Conservation (phyloP, 805 yeast species). For the Yarrowia bubula region DNA sequence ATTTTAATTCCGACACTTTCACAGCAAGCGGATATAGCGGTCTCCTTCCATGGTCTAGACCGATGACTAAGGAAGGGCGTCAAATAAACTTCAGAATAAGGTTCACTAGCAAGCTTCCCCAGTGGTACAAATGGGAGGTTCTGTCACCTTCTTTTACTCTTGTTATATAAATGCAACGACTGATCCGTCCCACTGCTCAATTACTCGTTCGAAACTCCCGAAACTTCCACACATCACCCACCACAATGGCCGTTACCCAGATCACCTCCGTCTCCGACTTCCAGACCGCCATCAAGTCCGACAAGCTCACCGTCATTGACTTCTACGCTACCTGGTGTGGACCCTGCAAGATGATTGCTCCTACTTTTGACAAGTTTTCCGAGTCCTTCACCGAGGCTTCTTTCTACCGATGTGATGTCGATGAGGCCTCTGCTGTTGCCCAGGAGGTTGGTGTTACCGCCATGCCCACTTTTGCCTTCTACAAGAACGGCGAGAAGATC, state of each 20-base stretch:
- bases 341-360: conserved; percentile 97
- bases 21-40: conserved; percentile 14
- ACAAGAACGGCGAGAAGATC: conserved; percentile 79
- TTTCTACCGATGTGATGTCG: conserved; percentile 91
- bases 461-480: conserved; percentile 69
- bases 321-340: conserved; percentile 99
- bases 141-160: conserved; percentile 23
- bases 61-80: conserved; percentile 1
- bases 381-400: conserved; percentile 58
- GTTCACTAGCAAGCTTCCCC: conserved; percentile 13
- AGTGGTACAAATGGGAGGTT: conserved; percentile 19
- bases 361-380: conserved; percentile 60
- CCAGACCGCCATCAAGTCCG: conserved; percentile 57
- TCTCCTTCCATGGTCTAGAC: conserved; percentile 22
- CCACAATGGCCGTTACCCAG: conserved; percentile 52
- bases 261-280: conserved; percentile 58
- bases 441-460: conserved; percentile 66
- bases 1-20: not conserved
- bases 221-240: conserved; percentile 27
- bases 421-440: conserved; percentile 68
- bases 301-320: conserved; percentile 85
- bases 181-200: conserved; percentile 19
- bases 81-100: not conserved
- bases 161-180: conserved; percentile 20
- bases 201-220: conserved; percentile 20